phyloP scores from a whole-genome alignment of 768 basidiomycete species.

The Termitomyces sp. region DNA sequence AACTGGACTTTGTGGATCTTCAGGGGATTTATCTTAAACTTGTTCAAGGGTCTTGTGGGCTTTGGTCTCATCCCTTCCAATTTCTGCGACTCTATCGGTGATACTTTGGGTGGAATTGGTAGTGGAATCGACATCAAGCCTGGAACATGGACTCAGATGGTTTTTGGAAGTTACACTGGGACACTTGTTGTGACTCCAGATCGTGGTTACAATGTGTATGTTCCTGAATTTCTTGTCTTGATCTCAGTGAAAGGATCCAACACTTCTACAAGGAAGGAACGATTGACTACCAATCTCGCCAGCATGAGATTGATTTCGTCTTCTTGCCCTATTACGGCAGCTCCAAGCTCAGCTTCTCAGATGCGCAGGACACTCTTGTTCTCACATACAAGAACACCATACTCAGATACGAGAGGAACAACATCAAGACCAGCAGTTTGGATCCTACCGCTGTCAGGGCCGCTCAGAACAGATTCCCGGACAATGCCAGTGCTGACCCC shows the following conservation, averaged over 20 bases:
- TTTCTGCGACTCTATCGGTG: constrained; percentile 51
- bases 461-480: constrained; percentile 27
- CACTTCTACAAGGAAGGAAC: constrained; percentile 40
- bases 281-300: constrained; percentile 60
- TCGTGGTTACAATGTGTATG: constrained; percentile 49
- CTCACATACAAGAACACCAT: constrained; percentile 48
- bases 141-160: constrained; percentile 37
- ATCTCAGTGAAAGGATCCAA: neutral
- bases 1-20: neutral
- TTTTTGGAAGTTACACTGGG: constrained; percentile 30
- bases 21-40: neutral
- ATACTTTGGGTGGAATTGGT: constrained; percentile 61
- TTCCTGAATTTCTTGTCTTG: too few relatives aligned
- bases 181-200: constrained; percentile 49
- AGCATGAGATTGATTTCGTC: constrained; percentile 57
- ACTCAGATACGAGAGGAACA: constrained; percentile 44
- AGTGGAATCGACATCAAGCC: constrained; percentile 57
- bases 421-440: constrained; percentile 51
- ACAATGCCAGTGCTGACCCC: constrained; percentile 33
- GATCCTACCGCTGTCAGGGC: constrained; percentile 46
- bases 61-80: constrained; percentile 62
- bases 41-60: constrained; percentile 47
- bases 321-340: constrained; percentile 52
- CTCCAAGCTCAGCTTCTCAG: constrained; percentile 41
- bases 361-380: constrained; percentile 48